Evolutionary conservation across 2,329 filamentous ascomycete species (phyloP).

Genomic region (Diaporthe citrichinensis): DNA sequence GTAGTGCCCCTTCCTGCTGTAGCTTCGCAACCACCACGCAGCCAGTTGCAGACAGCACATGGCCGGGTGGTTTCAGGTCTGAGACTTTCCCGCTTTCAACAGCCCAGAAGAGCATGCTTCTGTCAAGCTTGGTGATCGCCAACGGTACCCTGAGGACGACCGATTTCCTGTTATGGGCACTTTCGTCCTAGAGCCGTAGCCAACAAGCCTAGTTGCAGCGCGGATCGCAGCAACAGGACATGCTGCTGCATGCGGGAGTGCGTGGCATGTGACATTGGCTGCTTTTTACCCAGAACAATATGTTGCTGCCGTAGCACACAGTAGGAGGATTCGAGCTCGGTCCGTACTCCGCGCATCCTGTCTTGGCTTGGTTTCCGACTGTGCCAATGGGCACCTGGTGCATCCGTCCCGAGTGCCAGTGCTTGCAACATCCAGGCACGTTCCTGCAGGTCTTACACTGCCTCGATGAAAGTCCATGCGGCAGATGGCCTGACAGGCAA

Average conservation of each 20-base stretch:
- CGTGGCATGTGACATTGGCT: slow-evolving; percentile 19
- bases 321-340: slow-evolving; percentile 27
- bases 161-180: not conserved
- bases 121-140: slow-evolving; percentile 14
- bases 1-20: slow-evolving; percentile 37
- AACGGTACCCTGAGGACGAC: not conserved
- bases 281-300: slow-evolving; percentile 10
- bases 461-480: slow-evolving; percentile 22
- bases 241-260: not conserved
- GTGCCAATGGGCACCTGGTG: slow-evolving; percentile 19
- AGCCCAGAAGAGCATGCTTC: slow-evolving; percentile 19
- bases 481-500: slow-evolving; percentile 26
- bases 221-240: slow-evolving; percentile 11
- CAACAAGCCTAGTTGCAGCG: slow-evolving; percentile 6
- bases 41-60: slow-evolving; percentile 32
- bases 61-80: slow-evolving; percentile 35
- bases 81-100: slow-evolving; percentile 23
- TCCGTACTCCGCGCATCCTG: slow-evolving; percentile 29
- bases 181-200: slow-evolving; percentile 5
- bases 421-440: slow-evolving; percentile 19
- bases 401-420: not conserved
- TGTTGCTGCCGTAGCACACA: not conserved
- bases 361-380: slow-evolving; percentile 17
- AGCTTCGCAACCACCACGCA: slow-evolving; percentile 33
- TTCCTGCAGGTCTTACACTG: slow-evolving; percentile 23